Conservation (phyloP, 192 early-diverging fungal species). For the Geranomyces variabilis region DNA sequence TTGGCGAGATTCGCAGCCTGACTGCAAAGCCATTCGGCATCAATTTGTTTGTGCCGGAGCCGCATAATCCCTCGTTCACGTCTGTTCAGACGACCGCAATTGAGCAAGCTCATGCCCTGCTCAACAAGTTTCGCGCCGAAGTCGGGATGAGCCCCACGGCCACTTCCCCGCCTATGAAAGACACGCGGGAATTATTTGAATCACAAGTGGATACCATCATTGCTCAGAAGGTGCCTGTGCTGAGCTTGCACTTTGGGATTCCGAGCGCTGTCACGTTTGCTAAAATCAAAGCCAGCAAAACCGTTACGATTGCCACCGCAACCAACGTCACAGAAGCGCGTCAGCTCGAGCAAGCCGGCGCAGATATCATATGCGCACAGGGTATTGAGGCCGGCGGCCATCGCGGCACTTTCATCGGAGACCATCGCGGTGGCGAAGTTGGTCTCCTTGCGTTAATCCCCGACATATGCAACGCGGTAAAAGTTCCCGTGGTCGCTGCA, state of each 20-base stretch:
- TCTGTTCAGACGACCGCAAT: neutral
- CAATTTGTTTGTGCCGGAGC: neutral
- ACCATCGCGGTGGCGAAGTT: neutral
- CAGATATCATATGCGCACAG: constrained; percentile 6
- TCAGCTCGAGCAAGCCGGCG: neutral
- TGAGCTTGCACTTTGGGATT: neutral
- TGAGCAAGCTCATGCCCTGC: neutral
- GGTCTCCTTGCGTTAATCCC: neutral
- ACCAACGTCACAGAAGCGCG: neutral
- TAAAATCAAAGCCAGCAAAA: neutral
- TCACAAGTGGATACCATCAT: neutral
- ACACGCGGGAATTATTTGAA: neutral
- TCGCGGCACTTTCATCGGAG: neutral
- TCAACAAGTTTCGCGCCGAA: neutral
- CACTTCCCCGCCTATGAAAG: neutral
- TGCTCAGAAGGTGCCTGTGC: neutral
- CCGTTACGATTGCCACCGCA: neutral
- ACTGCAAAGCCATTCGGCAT: neutral
- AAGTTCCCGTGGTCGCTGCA: constrained; percentile 2
- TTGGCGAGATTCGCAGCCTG: neutral
- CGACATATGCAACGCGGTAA: neutral
- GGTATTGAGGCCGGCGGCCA: constrained; percentile 5
- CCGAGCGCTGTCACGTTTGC: neutral
- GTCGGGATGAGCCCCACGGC: neutral
- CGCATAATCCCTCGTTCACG: neutral